Base-by-base conservation (phyloP, 331 rosid genomes). In the Pyracantha coccinea region DNA sequence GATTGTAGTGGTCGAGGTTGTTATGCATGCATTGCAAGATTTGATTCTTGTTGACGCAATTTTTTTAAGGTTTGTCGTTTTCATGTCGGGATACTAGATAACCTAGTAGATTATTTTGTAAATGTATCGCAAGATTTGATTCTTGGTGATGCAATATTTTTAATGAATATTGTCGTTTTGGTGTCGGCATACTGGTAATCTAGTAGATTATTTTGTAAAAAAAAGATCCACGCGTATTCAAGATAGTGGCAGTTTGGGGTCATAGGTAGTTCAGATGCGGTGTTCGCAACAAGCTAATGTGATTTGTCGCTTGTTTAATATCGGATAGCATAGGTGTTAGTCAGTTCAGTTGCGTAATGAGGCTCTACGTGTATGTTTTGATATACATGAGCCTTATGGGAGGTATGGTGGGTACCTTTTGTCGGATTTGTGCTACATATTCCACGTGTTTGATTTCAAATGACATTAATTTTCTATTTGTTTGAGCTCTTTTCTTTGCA, bases 1-100 rank as follows among this genome's bases (percentile, higher is more conserved):
- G 81, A 19, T 35, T 8, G 14, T 55, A 28, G 27, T 31, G 69
- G 65, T 24, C 9, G 72, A 80, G 77, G 79, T 80, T 76, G 53
- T 77, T 72, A 24, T 71, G 76, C 60, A 62, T 61, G 77, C 32
- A 57, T 78, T 1, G 16, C 28, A 55, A 58, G 35, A 69, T 74
- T 69, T 2, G 71, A 41, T 75, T 33, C 52, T 75, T 62, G 65
- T 73, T 7, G 79, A 50, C 69, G 28, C 55, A 58, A 61, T 57
- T 72, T 68, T 29, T 75, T 61, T 24, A 50, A 54, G 60, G 67
- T 38, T 75, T 74, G 64, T 41, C 16, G 32, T 79, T 66, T 78
- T 29, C 73, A 27, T 47, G 74, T 32, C 9, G 32, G 78, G 11
- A 63, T 77, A 47, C 44, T 65, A 54, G 63, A 73, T 38, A 61